Evolutionary conservation across 805 yeast species (phyloP).

Genomic region (Kluyveromyces wickerhamii): DNA sequence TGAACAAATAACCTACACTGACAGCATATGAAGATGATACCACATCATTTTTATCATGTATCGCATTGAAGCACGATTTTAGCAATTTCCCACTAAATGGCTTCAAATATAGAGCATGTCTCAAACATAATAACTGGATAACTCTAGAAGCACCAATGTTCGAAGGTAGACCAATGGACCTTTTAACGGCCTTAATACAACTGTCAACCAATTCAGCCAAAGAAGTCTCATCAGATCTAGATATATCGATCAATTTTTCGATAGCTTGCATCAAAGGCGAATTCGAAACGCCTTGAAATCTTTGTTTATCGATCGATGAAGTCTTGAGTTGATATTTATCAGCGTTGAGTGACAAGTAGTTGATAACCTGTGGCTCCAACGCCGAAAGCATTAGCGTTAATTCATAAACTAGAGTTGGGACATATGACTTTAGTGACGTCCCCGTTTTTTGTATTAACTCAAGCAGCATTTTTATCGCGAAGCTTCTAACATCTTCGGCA

Average conservation of each 20-base stretch:
- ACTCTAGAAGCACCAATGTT: slow-evolving; percentile 79
- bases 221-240: slow-evolving; percentile 43
- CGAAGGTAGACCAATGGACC: slow-evolving; percentile 83
- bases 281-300: slow-evolving; percentile 62
- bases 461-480: slow-evolving; percentile 68
- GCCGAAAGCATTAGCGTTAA: slow-evolving; percentile 70
- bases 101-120: slow-evolving; percentile 39
- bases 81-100: slow-evolving; percentile 58
- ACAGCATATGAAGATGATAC: slow-evolving; percentile 70
- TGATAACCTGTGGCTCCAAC: slow-evolving; percentile 83
- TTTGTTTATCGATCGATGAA: slow-evolving; percentile 66
- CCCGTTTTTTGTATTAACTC: slow-evolving; percentile 63
- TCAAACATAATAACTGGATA: slow-evolving; percentile 52
- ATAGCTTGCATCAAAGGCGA: slow-evolving; percentile 89
- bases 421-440: slow-evolving; percentile 51
- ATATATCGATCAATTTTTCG: slow-evolving; percentile 54
- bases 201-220: slow-evolving; percentile 37
- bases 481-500: slow-evolving; percentile 73
- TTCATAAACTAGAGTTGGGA: slow-evolving; percentile 61
- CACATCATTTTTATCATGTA: slow-evolving; percentile 64
- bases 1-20: slow-evolving; percentile 70
- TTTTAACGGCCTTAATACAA: slow-evolving; percentile 49
- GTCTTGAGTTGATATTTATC: slow-evolving; percentile 72
- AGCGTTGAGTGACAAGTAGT: slow-evolving; percentile 81
- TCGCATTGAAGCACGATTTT: slow-evolving; percentile 46